Evolutionary conservation across 2,329 filamentous ascomycete species (phyloP), one percentile per base, ranked within the genome.

Genomic region (Colletotrichum kahawae): DNA sequence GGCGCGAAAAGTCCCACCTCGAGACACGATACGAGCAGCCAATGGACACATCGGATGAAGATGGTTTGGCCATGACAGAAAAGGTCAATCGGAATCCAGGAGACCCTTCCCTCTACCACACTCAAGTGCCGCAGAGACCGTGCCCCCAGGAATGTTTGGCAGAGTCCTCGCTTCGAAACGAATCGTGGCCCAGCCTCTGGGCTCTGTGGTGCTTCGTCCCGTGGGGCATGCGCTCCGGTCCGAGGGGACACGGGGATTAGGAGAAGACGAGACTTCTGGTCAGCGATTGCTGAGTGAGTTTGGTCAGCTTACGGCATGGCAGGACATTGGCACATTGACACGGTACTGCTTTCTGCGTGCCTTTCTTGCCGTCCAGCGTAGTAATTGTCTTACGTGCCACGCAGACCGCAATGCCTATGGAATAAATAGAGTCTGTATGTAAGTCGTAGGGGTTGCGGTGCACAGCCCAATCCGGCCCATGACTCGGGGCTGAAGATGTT

Each of bases 111-210:
- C 21, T 51, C 43, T 51, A n/a, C 43, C 43, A 51, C 43, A 7
- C 36, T 43, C 7, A 66, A 65, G 67, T 74, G 71, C 66, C 56
- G 67, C 43, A 70, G 36, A 24, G 18, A 43, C 71, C 59, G 67
- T 66, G 67, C 59, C 67, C 57, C 67, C 67, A 24, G 57, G 38
- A 56, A 74, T 74, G 68, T 71, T 74, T 74, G 43, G 71, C n/a
- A 31, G 38, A 66, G 36, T 60, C 36, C 24, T 70, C 67, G 38
- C 43, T 56, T 70, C 67, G 67, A 70, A 70, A 70, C 67, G 59
- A 64, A 59, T 64, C 57, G 67, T 70, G 57, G 38, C 57, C 43
- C 59, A 63, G 67, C 24, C 59, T 56, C n/a, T 33, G 21, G 43
- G 57, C 57, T 34, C 16, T 31, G 29, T 54, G 13, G 56, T 64